Evolutionary conservation across 2,329 filamentous ascomycete species (phyloP).

Genomic region (Biscogniauxia mediterranea): DNA sequence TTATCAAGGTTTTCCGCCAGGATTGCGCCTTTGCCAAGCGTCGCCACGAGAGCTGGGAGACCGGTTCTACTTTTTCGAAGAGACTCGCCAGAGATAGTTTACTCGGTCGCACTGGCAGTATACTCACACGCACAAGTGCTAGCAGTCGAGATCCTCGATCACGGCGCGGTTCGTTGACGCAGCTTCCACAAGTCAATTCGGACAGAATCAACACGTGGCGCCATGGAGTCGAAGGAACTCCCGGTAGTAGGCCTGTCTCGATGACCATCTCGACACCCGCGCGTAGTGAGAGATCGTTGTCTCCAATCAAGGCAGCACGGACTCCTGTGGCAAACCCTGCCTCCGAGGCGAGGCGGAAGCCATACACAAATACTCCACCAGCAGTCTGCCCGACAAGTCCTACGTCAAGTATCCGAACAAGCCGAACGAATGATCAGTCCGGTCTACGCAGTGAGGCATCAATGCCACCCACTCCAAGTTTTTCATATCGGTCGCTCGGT

Average conservation of each 20-base stretch:
- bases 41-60: constrained; percentile 73
- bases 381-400: constrained; percentile 38
- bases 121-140: constrained; percentile 52
- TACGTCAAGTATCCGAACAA: constrained; percentile 33
- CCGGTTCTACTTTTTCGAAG: constrained; percentile 71
- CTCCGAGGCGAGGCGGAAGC: constrained; percentile 46
- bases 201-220: constrained; percentile 90
- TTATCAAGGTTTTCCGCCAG: constrained; percentile 92
- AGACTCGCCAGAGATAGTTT: constrained; percentile 61
- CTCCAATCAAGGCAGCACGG: constrained; percentile 46
- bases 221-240: constrained; percentile 52
- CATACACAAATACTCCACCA: constrained; percentile 37
- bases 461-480: constrained; percentile 54
- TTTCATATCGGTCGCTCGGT: constrained; percentile 45
- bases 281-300: constrained; percentile 54
- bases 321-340: constrained; percentile 41
- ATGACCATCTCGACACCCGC: constrained; percentile 37
- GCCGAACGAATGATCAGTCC: constrained; percentile 16
- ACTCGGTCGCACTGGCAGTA: constrained; percentile 55
- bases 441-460: constrained; percentile 19
- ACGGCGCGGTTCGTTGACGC: constrained; percentile 52
- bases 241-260: constrained; percentile 38
- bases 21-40: constrained; percentile 86
- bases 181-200: constrained; percentile 41
- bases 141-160: constrained; percentile 44